Conservation (phyloP, 768 basidiomycete genomes). For the Terana coerulea region DNA sequence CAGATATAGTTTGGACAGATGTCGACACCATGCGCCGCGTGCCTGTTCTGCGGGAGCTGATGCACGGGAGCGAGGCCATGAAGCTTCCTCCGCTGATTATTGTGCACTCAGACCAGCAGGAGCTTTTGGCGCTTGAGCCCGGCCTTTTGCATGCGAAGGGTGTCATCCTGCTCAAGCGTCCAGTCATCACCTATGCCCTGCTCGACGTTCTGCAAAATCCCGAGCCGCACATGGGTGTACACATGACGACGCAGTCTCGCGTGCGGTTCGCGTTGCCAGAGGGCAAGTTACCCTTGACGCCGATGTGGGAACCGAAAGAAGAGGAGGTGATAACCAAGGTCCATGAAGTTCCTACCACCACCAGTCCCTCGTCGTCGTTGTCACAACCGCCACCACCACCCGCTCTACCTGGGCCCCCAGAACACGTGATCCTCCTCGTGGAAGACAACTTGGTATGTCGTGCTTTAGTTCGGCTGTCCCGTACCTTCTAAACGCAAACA, state of each 20-base stretch:
- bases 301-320: conserved; percentile 5
- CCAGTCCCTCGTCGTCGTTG: too few species aligned
- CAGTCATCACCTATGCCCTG: conserved; percentile 22
- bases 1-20: conserved; percentile 25
- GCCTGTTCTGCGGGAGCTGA: conserved; percentile 14
- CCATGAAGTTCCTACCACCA: too few species aligned
- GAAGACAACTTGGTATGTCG: conserved; percentile 24
- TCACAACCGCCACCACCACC: too few species aligned
- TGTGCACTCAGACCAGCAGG: conserved; percentile 19
- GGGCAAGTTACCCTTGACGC: conserved; percentile 2
- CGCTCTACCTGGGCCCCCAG: not conserved
- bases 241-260: conserved; percentile 13
- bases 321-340: not conserved
- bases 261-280: conserved; percentile 19
- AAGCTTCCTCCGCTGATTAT: conserved; percentile 16
- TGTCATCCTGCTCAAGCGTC: conserved; percentile 26
- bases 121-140: conserved; percentile 20
- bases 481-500: not conserved
- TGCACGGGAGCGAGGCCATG: not conserved
- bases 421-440: conserved; percentile 20
- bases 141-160: conserved; percentile 15
- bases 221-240: conserved; percentile 16
- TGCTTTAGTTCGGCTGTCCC: not conserved
- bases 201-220: conserved; percentile 19
- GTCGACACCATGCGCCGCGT: conserved; percentile 17